Percentiles rank a stretch among this genome's conserved stretches.
phyloP scores from a whole-genome alignment of 352 stramenopile genomes.

The Globisporangium polare region DNA sequence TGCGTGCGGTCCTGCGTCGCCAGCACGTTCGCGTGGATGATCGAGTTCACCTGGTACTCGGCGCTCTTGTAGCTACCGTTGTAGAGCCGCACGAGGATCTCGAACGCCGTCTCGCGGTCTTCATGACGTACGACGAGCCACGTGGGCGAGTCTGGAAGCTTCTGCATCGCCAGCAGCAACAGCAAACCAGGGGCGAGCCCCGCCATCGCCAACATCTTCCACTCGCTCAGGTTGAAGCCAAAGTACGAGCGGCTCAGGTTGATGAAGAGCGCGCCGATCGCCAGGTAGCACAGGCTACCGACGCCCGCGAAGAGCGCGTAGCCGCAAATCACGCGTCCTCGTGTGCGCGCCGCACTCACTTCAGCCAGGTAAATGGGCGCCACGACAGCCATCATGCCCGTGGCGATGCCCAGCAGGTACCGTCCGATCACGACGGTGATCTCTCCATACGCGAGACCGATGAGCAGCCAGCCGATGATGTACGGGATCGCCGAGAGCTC shows the following conservation, averaged over 20 bases:
- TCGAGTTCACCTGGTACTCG: conserved; percentile 64
- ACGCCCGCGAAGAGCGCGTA: conserved; percentile 34
- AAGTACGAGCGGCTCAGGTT: conserved; percentile 61
- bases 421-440: conserved; percentile 59
- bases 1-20: conserved; percentile 46
- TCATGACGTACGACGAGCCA: conserved; percentile 74
- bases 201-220: conserved; percentile 60
- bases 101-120: conserved; percentile 61
- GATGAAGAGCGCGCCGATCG: conserved; percentile 54
- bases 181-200: conserved; percentile 44
- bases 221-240: conserved; percentile 80
- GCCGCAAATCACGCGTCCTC: conserved; percentile 52
- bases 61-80: conserved; percentile 42
- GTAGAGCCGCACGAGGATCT: conserved; percentile 56
- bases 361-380: conserved; percentile 70
- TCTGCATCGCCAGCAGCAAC: conserved; percentile 61
- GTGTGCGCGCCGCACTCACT: conserved; percentile 51
- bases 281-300: conserved; percentile 46
- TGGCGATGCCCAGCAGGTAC: conserved; percentile 54
- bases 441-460: conserved; percentile 61
- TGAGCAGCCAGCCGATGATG: conserved; percentile 67
- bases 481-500: conserved; percentile 72
- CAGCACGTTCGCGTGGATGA: conserved; percentile 71
- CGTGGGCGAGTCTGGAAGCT: conserved; percentile 70
- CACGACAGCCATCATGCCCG: conserved; percentile 59